These are phyloP conservation scores for Magnusiomyces paraingens DNA, from an alignment of 1,139 yeast species.

Conservation along the genomic window DNA sequence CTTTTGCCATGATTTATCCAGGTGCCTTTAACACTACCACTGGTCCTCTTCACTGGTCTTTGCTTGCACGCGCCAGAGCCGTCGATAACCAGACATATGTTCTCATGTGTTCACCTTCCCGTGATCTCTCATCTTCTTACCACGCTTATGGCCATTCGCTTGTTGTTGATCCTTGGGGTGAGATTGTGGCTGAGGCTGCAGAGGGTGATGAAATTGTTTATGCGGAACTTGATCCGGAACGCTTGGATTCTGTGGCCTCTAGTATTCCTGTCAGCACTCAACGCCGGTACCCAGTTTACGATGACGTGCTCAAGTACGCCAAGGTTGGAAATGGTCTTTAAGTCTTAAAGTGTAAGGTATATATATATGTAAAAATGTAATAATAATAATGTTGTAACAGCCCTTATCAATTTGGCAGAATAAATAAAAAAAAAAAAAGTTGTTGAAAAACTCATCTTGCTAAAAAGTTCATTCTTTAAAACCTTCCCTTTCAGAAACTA, in stretches of 20 bases:
- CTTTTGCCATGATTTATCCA: constrained; percentile 89
- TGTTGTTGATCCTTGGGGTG: constrained; percentile 83
- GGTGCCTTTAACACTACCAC: constrained; percentile 96
- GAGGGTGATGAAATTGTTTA: constrained; percentile 75
- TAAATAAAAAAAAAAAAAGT: background rate
- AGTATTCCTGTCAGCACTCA: constrained; percentile 76
- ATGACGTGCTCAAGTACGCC: constrained; percentile 41
- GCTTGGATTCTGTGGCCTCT: constrained; percentile 53
- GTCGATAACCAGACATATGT: constrained; percentile 84
- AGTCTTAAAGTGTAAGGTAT: background rate
- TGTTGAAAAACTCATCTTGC: background rate
- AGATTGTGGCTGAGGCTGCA: constrained; percentile 73
- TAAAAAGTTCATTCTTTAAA: no score
- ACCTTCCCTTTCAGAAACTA: no score
- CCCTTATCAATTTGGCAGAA: no score
- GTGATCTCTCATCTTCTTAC: constrained; percentile 64
- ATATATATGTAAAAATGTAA: background rate
- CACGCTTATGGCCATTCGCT: constrained; percentile 93
- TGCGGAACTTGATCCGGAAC: constrained; percentile 67
- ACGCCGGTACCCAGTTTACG: constrained; percentile 80
- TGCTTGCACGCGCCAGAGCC: constrained; percentile 79
- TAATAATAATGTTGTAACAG: no score
- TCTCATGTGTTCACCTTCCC: constrained; percentile 80
- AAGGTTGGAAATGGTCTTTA: constrained; percentile 1
- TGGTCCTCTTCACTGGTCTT: constrained; percentile 92